Evolutionary conservation across 2,329 filamentous ascomycete species (phyloP).

Genomic region (Ophiostoma populinum): DNA sequence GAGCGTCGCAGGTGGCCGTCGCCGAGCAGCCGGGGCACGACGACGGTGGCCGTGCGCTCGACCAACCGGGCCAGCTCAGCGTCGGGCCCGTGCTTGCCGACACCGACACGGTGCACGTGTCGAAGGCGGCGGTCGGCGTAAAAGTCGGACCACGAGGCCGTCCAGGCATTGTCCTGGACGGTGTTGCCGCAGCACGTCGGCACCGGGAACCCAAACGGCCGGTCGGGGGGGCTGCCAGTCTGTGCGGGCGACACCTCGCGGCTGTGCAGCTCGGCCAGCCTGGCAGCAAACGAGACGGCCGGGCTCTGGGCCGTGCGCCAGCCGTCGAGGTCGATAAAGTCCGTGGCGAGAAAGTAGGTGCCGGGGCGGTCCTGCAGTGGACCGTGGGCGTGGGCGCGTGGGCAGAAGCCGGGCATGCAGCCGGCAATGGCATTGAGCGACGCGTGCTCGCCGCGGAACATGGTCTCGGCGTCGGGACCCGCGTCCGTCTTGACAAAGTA

Average conservation of each 20-base stretch:
- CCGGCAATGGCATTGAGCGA: conserved; percentile 69
- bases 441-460: conserved; percentile 67
- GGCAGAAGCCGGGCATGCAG: conserved; percentile 58
- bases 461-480: conserved; percentile 40
- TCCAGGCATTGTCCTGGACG: conserved; percentile 61
- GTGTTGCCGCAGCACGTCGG: conserved; percentile 78
- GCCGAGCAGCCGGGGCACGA: conserved; percentile 63
- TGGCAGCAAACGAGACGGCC: conserved; percentile 42
- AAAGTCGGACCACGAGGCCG: conserved; percentile 65
- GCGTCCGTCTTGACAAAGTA: conserved; percentile 60
- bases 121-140: conserved; percentile 62
- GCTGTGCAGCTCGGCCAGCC: conserved; percentile 64
- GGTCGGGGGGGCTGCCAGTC: not conserved
- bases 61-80: conserved; percentile 43
- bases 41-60: conserved; percentile 40
- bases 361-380: conserved; percentile 32
- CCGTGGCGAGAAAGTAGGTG: conserved; percentile 48
- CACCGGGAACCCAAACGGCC: conserved; percentile 65
- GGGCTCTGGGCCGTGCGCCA: not conserved
- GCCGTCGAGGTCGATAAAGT: conserved; percentile 54
- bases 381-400: conserved; percentile 58
- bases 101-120: conserved; percentile 40
- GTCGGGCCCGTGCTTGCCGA: conserved; percentile 48
- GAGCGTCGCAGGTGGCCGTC: conserved; percentile 35
- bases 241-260: conserved; percentile 20